Evolutionary conservation across 2,329 filamentous ascomycete genomes (phyloP), one percentile per base, ranked within the genome.

Genomic region (Penicillium brasilianum): DNA sequence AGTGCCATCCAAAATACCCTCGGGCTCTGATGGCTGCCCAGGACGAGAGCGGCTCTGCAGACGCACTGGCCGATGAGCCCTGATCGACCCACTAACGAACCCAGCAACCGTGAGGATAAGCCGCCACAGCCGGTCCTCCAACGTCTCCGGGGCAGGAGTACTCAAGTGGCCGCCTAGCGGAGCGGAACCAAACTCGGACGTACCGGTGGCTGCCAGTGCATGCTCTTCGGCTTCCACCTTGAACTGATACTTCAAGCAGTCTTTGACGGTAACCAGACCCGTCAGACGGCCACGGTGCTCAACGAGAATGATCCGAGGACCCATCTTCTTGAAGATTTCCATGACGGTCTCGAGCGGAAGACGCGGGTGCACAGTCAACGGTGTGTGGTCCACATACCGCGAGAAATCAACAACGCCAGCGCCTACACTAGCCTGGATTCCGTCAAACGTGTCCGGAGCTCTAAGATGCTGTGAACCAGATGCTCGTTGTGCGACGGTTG

Each of bases 311-410:
- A 97, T 93, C 1, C 95, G 87, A 0, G 94, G 95, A 0, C 95
- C 95, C 75, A 99, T 96, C 80, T 98, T 99, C 76, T 94, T 94
- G 82, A 99, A 99, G 11, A 99, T 84, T 73, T 99, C 95, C 93
- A 99, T 97, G 34, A 96, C 94, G 0, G 95, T 99, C 78, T 99
- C 95, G 0, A 99, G 87, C 0, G 94, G 91, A 0, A 98, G 86
- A 1, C 92, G 88, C 0, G 95, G 95, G 72, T 99, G 95, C 0
- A 93, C 93, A 0, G 93, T 91, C 1, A 99, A 87, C 0, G 95
- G 95, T 0, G 93, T 96, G 9, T 89, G 85, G 74, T 99, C 94
- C 55, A 97, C 89, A 72, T 94, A 98, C 51, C 90, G 88, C 69
- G 88, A 90, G 68, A 99, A 91, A 73, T 98, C 92, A 36, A 97